A percentile compares a stretch with the other conserved stretches of the same genome.
These are phyloP conservation scores for Boletales sp. DNA, from an alignment of 768 basidiomycete species.

Conservation along the genomic window DNA sequence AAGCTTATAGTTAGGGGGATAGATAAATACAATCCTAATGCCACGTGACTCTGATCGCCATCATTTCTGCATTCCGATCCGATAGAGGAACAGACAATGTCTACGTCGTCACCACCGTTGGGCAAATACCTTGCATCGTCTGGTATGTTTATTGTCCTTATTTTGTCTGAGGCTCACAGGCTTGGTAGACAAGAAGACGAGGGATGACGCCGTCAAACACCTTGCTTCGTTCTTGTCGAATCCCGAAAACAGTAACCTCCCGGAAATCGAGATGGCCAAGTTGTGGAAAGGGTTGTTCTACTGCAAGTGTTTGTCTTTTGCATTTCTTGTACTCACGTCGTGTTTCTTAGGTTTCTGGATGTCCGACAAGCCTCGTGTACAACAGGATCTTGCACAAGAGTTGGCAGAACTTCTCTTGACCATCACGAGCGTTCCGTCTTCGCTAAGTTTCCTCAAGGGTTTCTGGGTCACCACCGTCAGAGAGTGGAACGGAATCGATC, in stretches of 20 bases:
- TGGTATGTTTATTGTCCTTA: constrained; percentile 44
- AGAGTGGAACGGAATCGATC: constrained; percentile 93
- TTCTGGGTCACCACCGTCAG: constrained; percentile 91
- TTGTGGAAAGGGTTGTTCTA: constrained; percentile 99
- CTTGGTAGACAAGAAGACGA: constrained; percentile 75
- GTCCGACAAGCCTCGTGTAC: constrained; percentile 97
- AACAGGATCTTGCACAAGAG: constrained; percentile 85
- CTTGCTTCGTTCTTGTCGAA: constrained; percentile 78
- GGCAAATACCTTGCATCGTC: constrained; percentile 92
- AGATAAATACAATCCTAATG: neutral
- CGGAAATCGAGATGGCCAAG: constrained; percentile 80
- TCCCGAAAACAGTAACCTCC: constrained; percentile 50
- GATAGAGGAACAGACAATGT: constrained; percentile 2
- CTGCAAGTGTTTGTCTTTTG: constrained; percentile 47
- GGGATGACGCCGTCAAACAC: constrained; percentile 86
- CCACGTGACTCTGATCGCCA: constrained; percentile 5
- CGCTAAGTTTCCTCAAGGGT: constrained; percentile 76
- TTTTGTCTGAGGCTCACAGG: neutral
- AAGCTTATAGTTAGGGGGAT: neutral
- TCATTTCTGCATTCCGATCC: constrained; percentile 20
- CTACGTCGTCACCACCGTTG: constrained; percentile 52
- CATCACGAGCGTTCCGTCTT: constrained; percentile 53
- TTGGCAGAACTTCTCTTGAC: constrained; percentile 77
- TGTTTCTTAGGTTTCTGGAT: constrained; percentile 86
- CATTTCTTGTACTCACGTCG: neutral